Conservation (phyloP, 1,284 basidiomycete genomes). For the Entoloma clypeatum region DNA sequence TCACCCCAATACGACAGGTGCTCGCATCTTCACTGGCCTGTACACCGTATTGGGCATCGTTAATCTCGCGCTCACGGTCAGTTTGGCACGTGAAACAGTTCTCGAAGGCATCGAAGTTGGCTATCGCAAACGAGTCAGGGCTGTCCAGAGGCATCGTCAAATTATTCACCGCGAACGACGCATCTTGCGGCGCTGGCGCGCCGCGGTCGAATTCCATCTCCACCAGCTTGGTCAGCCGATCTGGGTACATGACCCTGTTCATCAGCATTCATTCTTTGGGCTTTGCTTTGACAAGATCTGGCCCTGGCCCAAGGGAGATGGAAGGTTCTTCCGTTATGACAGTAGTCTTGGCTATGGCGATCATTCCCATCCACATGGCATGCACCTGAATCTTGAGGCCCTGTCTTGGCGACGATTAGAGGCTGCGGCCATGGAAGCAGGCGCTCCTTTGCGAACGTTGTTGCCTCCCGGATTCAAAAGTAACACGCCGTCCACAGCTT, state of each 20-base stretch:
- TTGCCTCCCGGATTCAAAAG: constrained; percentile 36
- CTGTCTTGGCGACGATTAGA: constrained; percentile 50
- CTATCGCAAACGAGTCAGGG: constrained; percentile 50
- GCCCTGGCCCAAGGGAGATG: constrained; percentile 17
- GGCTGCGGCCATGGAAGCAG: constrained; percentile 59
- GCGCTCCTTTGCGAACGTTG: constrained; percentile 51
- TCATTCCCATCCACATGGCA: constrained; percentile 34
- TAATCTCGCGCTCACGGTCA: constrained; percentile 62
- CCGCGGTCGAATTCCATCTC: constrained; percentile 57
- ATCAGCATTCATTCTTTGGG: constrained; percentile 12
- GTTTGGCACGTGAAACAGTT: constrained; percentile 65
- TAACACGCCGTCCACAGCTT: too few relatives aligned
- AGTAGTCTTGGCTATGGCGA: constrained; percentile 20
- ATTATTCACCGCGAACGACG: constrained; percentile 32
- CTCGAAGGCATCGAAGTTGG: constrained; percentile 64
- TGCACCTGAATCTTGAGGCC: constrained; percentile 58
- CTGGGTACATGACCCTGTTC: constrained; percentile 42
- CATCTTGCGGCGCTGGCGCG: constrained; percentile 49
- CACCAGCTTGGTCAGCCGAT: constrained; percentile 41
- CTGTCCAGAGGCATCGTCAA: constrained; percentile 35
- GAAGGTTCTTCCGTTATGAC: constrained; percentile 16
- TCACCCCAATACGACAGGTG: constrained; percentile 42
- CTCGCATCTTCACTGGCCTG: constrained; percentile 54
- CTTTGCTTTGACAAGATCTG: constrained; percentile 10
- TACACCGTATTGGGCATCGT: constrained; percentile 61